Percentiles rank a stretch among this genome's conserved stretches.
Evolutionary conservation across 768 basidiomycete genomes (phyloP).

Genomic region (Amanita pallidorosea): DNA sequence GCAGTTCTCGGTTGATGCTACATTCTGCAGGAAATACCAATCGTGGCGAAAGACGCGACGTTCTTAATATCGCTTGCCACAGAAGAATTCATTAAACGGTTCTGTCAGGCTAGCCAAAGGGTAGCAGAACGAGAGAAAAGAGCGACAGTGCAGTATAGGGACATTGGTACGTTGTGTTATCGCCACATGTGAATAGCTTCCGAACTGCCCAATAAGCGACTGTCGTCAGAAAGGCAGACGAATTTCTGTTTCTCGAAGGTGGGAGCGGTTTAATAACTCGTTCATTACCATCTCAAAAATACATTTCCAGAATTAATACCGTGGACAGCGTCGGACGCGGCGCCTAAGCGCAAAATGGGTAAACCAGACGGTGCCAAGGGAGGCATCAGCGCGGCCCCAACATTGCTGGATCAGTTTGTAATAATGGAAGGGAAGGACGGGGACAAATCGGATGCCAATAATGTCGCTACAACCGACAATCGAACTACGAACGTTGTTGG

Average conservation of each 20-base stretch:
- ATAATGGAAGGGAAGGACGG: slow-evolving; percentile 11
- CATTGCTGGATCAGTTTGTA: slow-evolving; percentile 44
- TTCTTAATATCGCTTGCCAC: slow-evolving; percentile 76
- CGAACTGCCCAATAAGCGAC: slow-evolving; percentile 28
- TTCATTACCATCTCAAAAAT: neutral
- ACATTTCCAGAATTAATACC: slow-evolving; percentile 42
- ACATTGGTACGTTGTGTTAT: slow-evolving; percentile 50
- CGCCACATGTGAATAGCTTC: neutral
- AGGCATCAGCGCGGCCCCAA: slow-evolving; percentile 15
- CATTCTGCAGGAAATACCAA: slow-evolving; percentile 54
- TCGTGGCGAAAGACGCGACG: slow-evolving; percentile 66
- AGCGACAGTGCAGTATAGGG: slow-evolving; percentile 65
- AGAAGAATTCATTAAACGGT: slow-evolving; percentile 76
- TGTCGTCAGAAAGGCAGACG: slow-evolving; percentile 56
- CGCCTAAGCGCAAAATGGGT: slow-evolving; percentile 27
- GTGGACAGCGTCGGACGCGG: slow-evolving; percentile 33
- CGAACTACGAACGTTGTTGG: slow-evolving; percentile 43
- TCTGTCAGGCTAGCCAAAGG: slow-evolving; percentile 61
- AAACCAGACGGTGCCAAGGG: neutral
- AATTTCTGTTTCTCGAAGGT: slow-evolving; percentile 77
- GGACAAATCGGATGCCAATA: slow-evolving; percentile 12
- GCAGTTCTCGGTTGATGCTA: neutral
- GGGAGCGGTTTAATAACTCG: slow-evolving; percentile 5
- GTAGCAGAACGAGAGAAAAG: slow-evolving; percentile 65
- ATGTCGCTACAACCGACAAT: slow-evolving; percentile 47